Percentiles rank a stretch among this genome's conserved stretches.
These are phyloP conservation scores for Myxozyma melibiosi DNA, from an alignment of 805 yeast species.

Conservation along the genomic window DNA sequence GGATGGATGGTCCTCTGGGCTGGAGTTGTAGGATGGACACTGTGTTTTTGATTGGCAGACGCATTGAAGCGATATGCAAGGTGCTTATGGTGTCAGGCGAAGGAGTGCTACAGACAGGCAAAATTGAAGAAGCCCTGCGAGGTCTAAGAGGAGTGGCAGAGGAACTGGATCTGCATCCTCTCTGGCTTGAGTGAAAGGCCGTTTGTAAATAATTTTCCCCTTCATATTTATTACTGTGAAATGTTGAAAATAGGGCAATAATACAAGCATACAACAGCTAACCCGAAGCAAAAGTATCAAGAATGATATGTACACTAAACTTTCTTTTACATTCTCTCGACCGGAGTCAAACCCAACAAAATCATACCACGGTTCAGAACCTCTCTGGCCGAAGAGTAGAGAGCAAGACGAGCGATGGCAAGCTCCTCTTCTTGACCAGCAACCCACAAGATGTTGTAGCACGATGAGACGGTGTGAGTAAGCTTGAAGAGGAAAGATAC, in stretches of 20 bases:
- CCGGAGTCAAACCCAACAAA: slow-evolving; percentile 93
- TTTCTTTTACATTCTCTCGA: slow-evolving; percentile 83
- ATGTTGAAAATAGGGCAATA: too few relatives aligned
- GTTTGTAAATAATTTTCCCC: too few relatives aligned
- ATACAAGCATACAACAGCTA: too few relatives aligned
- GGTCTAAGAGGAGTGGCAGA: not conserved
- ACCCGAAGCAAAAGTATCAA: not conserved
- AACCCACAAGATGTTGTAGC: slow-evolving; percentile 95
- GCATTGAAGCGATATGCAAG: not conserved
- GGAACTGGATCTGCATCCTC: slow-evolving; percentile 12
- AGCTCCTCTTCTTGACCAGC: slow-evolving; percentile 89
- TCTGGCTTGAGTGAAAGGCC: not conserved
- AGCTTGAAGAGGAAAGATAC: slow-evolving; percentile 91
- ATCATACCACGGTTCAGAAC: slow-evolving; percentile 87
- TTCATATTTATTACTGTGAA: too few relatives aligned
- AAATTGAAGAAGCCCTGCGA: slow-evolving; percentile 1
- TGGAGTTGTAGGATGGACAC: slow-evolving; percentile 17
- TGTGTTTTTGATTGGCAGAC: slow-evolving; percentile 21
- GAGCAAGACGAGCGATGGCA: slow-evolving; percentile 88
- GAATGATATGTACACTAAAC: not conserved
- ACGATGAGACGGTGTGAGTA: slow-evolving; percentile 92
- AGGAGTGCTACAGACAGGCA: not conserved
- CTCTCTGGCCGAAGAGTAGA: slow-evolving; percentile 86
- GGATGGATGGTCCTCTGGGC: slow-evolving; percentile 26
- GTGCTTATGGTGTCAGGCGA: not conserved